A percentile compares a stretch with the other conserved stretches of the same genome.
Conservation (phyloP, 768 basidiomycete species). For the Dictyophora rubrovolvata region DNA sequence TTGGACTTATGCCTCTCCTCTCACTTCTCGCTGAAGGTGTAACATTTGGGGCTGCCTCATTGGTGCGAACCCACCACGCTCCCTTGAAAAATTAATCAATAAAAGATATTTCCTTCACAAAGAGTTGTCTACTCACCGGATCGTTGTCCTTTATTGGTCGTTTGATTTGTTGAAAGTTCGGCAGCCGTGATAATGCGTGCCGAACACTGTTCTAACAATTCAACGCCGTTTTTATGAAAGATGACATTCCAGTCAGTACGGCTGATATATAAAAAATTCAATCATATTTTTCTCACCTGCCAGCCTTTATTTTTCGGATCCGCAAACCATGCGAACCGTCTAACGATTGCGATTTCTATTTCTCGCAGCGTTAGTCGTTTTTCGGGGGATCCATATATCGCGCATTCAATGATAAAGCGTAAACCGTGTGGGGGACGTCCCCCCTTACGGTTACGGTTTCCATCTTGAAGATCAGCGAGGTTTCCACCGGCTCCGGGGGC, state of each 20-base stretch:
- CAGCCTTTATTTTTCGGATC: background rate
- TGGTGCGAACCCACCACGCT: background rate
- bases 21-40: background rate
- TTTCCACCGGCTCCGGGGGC: background rate
- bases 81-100: background rate
- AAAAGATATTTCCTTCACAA: background rate
- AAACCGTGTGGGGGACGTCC: background rate
- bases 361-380: constrained; percentile 51
- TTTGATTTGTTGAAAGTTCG: background rate
- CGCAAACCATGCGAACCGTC: constrained; percentile 34
- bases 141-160: background rate
- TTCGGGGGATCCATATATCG: constrained; percentile 50
- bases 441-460: background rate
- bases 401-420: constrained; percentile 38
- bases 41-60: background rate
- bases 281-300: background rate
- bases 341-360: constrained; percentile 46
- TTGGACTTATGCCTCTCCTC: background rate
- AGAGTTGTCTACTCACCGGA: background rate
- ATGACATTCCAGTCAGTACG: background rate
- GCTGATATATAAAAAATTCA: background rate
- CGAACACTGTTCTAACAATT: background rate
- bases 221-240: too few species aligned
- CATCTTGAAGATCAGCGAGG: background rate
- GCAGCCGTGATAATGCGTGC: background rate